Conservation (phyloP, 768 basidiomycete genomes). For the Lactarius indigo region DNA sequence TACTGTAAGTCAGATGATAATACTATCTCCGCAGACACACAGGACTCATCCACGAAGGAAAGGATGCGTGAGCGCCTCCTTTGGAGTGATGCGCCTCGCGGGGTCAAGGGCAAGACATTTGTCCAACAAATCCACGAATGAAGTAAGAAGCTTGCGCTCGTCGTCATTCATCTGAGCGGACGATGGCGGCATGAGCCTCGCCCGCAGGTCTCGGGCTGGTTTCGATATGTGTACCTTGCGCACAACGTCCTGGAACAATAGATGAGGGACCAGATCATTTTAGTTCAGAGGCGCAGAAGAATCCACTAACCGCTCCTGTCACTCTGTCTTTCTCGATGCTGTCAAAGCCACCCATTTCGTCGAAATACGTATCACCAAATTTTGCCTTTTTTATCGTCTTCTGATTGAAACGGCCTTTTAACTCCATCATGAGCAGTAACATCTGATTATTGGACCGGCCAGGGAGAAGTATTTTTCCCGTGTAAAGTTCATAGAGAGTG, state of each 20-base stretch:
- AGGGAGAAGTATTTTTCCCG: slow-evolving; percentile 96
- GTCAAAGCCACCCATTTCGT: slow-evolving; percentile 85
- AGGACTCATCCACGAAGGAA: slow-evolving; percentile 62
- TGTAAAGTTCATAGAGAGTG: slow-evolving; percentile 93
- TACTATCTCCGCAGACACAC: neutral
- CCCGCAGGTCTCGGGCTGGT: slow-evolving; percentile 74
- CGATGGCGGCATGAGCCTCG: slow-evolving; percentile 76
- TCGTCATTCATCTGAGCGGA: slow-evolving; percentile 83
- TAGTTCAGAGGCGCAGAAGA: slow-evolving; percentile 8
- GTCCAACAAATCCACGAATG: slow-evolving; percentile 89
- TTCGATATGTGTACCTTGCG: slow-evolving; percentile 82
- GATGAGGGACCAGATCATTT: slow-evolving; percentile 23
- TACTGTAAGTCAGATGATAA: neutral
- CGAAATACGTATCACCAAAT: slow-evolving; percentile 91
- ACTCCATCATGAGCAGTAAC: slow-evolving; percentile 96
- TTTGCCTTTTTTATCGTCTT: slow-evolving; percentile 94
- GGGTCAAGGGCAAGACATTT: slow-evolving; percentile 89
- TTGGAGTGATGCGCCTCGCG: slow-evolving; percentile 78
- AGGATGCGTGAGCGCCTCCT: slow-evolving; percentile 83
- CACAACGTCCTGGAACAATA: slow-evolving; percentile 61
- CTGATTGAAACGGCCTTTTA: slow-evolving; percentile 89
- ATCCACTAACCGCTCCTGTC: slow-evolving; percentile 69
- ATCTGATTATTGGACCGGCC: slow-evolving; percentile 98
- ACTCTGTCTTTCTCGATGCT: slow-evolving; percentile 81
- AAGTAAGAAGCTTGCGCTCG: slow-evolving; percentile 71